Conservation (phyloP, 352 stramenopile genomes). For the Globisporangium uncinulatum region DNA sequence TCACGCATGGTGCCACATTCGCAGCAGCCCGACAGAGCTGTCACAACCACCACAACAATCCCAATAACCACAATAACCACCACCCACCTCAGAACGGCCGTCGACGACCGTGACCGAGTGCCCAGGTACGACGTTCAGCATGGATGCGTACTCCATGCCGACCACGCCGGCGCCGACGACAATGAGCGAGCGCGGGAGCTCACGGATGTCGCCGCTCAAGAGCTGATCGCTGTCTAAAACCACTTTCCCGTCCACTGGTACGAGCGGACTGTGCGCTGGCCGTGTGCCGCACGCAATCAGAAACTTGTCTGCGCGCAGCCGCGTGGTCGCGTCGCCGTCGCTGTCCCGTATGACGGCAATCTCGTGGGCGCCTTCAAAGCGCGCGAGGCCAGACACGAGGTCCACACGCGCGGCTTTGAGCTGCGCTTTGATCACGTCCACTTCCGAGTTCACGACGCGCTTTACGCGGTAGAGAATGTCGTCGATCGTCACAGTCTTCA, state of each 20-base stretch:
- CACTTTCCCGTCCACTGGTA: slow-evolving; percentile 81
- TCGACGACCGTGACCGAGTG: slow-evolving; percentile 87
- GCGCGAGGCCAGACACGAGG: slow-evolving; percentile 60
- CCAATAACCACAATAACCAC: too few species aligned
- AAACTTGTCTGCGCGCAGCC: slow-evolving; percentile 68
- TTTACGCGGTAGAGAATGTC: slow-evolving; percentile 82
- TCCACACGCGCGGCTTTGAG: slow-evolving; percentile 72
- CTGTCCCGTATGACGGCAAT: slow-evolving; percentile 57
- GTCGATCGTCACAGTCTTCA: slow-evolving; percentile 79
- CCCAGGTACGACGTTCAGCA: slow-evolving; percentile 86
- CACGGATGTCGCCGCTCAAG: slow-evolving; percentile 53
- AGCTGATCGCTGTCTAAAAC: slow-evolving; percentile 85
- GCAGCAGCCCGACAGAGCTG: background rate
- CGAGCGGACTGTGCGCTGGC: slow-evolving; percentile 64
- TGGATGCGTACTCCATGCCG: slow-evolving; percentile 90
- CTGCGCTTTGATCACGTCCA: slow-evolving; percentile 79
- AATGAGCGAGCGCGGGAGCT: slow-evolving; percentile 70
- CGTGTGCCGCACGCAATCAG: slow-evolving; percentile 83
- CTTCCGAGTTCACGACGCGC: slow-evolving; percentile 66
- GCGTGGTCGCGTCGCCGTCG: slow-evolving; percentile 27
- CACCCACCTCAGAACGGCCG: slow-evolving; percentile 44
- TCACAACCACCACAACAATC: slow-evolving; percentile 4
- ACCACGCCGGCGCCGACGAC: slow-evolving; percentile 84
- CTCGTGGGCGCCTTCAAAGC: slow-evolving; percentile 73
- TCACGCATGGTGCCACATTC: background rate